phyloP scores from a whole-genome alignment of 352 stramenopile species.

The Globisporangium carolinianum region DNA sequence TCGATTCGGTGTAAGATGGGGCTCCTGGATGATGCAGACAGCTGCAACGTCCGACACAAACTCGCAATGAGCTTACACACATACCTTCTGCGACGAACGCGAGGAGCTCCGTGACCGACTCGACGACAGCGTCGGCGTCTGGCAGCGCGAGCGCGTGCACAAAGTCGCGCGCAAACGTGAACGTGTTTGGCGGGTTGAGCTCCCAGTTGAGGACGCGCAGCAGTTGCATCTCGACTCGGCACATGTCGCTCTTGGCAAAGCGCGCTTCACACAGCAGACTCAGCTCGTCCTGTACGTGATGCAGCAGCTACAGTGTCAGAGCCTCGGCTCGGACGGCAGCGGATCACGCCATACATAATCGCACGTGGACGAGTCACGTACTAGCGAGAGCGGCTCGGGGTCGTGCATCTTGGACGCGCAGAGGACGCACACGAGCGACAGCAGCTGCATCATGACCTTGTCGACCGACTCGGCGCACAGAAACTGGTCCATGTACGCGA shows the following conservation, averaged over 20 bases:
- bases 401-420: slow-evolving; percentile 73
- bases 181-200: slow-evolving; percentile 55
- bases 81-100: slow-evolving; percentile 10
- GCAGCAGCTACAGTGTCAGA: neutral
- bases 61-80: no score
- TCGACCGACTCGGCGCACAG: slow-evolving; percentile 62
- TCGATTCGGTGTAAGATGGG: neutral
- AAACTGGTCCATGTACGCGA: slow-evolving; percentile 73
- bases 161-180: slow-evolving; percentile 64
- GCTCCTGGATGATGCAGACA: neutral
- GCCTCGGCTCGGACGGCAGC: neutral
- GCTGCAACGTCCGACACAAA: neutral
- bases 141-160: slow-evolving; percentile 32
- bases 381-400: slow-evolving; percentile 50
- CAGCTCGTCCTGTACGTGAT: slow-evolving; percentile 38
- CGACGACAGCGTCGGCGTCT: slow-evolving; percentile 15
- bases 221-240: slow-evolving; percentile 46
- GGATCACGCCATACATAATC: no score
- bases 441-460: slow-evolving; percentile 58
- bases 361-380: neutral
- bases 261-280: slow-evolving; percentile 66
- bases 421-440: slow-evolving; percentile 74
- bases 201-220: slow-evolving; percentile 51
- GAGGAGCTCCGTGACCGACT: slow-evolving; percentile 11
- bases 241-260: slow-evolving; percentile 57